Conservation (phyloP, 2,329 filamentous ascomycete species). For the Pyrenophora teres region DNA sequence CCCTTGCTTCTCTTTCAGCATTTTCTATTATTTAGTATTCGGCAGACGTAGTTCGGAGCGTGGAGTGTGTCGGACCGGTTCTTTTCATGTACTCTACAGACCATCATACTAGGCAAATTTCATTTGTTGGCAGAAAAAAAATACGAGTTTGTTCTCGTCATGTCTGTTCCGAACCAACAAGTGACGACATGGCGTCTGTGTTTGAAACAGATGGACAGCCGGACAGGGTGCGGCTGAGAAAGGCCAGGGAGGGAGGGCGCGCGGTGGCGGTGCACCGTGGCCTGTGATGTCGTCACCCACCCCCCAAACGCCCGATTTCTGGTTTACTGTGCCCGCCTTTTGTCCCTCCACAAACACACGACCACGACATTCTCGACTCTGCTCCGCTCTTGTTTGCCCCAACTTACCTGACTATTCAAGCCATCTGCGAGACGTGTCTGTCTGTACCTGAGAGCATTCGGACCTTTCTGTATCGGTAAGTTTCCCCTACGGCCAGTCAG, state of each 20-base stretch:
- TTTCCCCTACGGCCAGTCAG: conserved; percentile 27
- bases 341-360: conserved; percentile 1
- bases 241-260: conserved; percentile 32
- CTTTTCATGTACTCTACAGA: conserved; percentile 50
- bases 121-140: conserved; percentile 37
- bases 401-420: conserved; percentile 2
- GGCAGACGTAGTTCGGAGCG: conserved; percentile 42
- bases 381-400: neutral
- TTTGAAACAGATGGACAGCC: neutral
- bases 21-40: conserved; percentile 47
- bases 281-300: conserved; percentile 45
- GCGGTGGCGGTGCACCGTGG: conserved; percentile 15
- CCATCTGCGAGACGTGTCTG: neutral
- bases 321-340: conserved; percentile 35
- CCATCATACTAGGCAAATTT: conserved; percentile 48
- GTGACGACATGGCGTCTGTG: conserved; percentile 13
- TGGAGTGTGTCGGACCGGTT: conserved; percentile 39
- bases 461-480: conserved; percentile 35
- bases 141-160: neutral
- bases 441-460: conserved; percentile 6
- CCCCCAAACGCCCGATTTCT: conserved; percentile 36
- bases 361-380: conserved; percentile 7
- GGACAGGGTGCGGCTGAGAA: conserved; percentile 30
- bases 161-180: neutral
- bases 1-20: conserved; percentile 38